These are phyloP conservation scores for Xylariales sp. DNA, from an alignment of 2,329 filamentous ascomycete species.

Conservation along the genomic window DNA sequence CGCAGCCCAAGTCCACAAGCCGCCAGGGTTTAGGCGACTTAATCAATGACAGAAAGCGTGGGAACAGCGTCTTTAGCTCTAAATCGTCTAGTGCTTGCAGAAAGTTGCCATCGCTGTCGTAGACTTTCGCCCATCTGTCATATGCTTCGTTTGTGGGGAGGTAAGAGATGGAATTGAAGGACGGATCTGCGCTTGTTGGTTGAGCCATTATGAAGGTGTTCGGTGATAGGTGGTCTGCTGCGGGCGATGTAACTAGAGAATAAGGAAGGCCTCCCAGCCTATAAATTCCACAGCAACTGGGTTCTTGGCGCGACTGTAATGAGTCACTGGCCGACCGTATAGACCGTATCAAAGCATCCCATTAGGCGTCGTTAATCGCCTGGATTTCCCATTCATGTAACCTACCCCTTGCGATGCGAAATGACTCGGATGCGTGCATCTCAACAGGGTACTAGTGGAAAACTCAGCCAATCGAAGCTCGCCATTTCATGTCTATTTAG, in stretches of 20 bases:
- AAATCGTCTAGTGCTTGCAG: slow-evolving; percentile 71
- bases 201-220: slow-evolving; percentile 26
- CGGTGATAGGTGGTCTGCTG: not conserved
- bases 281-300: slow-evolving; percentile 6
- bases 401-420: too few relatives aligned
- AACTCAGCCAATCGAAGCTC: too few relatives aligned
- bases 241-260: not conserved
- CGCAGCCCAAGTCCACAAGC: slow-evolving; percentile 72
- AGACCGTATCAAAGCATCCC: not conserved
- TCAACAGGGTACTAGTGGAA: too few relatives aligned
- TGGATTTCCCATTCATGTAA: not conserved
- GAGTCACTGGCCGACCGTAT: slow-evolving; percentile 24
- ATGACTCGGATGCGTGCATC: too few relatives aligned
- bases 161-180: slow-evolving; percentile 45
- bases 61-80: slow-evolving; percentile 64
- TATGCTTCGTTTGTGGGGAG: slow-evolving; percentile 51
- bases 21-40: slow-evolving; percentile 48
- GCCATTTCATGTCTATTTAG: too few relatives aligned
- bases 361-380: not conserved
- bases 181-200: slow-evolving; percentile 18
- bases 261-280: slow-evolving; percentile 4
- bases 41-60: slow-evolving; percentile 56
- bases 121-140: slow-evolving; percentile 57
- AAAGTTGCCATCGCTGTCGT: slow-evolving; percentile 75
- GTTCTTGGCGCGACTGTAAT: slow-evolving; percentile 18